Evolutionary conservation across 805 yeast genomes (phyloP).

Genomic region (Teunomyces funiuensis): DNA sequence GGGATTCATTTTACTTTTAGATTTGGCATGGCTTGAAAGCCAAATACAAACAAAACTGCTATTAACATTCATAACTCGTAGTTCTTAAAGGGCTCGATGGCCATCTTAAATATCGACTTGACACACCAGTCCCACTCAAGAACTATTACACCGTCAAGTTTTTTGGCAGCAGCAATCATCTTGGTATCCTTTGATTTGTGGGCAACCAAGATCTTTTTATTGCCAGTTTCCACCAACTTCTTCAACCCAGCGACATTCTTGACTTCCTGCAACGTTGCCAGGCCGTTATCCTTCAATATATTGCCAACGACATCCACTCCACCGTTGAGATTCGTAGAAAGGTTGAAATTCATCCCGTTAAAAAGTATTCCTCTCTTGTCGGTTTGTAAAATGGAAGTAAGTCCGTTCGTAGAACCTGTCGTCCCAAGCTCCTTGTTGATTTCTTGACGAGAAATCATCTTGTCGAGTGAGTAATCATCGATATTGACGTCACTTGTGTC

Average conservation of each 20-base stretch:
- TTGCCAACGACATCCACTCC: conserved; percentile 55
- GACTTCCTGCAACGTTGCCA: conserved; percentile 23
- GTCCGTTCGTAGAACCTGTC: conserved; percentile 18
- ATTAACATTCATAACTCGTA: conserved; percentile 16
- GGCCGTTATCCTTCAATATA: conserved; percentile 64
- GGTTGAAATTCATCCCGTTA: conserved; percentile 46
- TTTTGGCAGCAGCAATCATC: conserved; percentile 21
- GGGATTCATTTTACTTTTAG: not conserved
- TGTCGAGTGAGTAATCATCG: conserved; percentile 36
- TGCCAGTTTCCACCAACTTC: conserved; percentile 7
- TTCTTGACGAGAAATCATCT: conserved; percentile 28
- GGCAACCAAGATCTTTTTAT: conserved; percentile 26
- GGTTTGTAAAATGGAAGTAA: conserved; percentile 15
- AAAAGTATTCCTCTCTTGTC: conserved; percentile 42
- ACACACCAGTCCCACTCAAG: conserved; percentile 71
- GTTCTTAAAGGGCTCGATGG: conserved; percentile 22
- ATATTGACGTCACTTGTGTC: conserved; percentile 12
- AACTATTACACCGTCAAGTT: conserved; percentile 26
- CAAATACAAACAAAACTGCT: not conserved
- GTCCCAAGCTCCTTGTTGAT: conserved; percentile 31
- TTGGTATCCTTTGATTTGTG: conserved; percentile 39
- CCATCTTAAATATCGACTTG: conserved; percentile 50
- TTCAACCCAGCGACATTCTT: conserved; percentile 18
- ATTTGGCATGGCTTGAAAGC: not conserved
- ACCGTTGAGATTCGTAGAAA: conserved; percentile 60